A percentile compares a stretch with the other conserved stretches of the same genome.
phyloP scores from a whole-genome alignment of 2,329 filamentous ascomycete genomes.

The Phialophora verrucosa region DNA sequence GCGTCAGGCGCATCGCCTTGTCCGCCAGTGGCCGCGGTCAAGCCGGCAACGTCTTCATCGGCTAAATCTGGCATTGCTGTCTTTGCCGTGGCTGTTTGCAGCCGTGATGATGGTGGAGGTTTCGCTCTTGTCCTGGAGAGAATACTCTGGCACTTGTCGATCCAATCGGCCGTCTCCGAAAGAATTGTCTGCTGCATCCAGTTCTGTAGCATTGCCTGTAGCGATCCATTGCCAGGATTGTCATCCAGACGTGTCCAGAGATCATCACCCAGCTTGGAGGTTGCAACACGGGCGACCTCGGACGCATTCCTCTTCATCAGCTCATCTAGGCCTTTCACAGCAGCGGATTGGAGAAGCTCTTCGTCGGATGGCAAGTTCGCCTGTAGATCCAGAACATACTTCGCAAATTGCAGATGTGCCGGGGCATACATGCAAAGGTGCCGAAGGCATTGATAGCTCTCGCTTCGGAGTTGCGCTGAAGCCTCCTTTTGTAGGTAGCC shows the following conservation, averaged over 20 bases:
- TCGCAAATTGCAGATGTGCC: constrained; percentile 79
- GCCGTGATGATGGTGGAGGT: constrained; percentile 51
- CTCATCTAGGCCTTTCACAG: constrained; percentile 87
- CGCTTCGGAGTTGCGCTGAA: constrained; percentile 71
- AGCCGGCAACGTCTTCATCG: constrained; percentile 96
- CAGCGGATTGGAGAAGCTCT: constrained; percentile 74
- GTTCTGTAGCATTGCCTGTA: constrained; percentile 86
- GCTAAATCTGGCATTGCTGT: constrained; percentile 74
- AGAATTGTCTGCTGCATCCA: constrained; percentile 93
- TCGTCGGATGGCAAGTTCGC: constrained; percentile 74
- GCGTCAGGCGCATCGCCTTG: constrained; percentile 61
- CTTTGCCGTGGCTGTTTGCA: constrained; percentile 42
- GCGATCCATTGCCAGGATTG: constrained; percentile 73
- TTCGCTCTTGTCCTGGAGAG: constrained; percentile 84
- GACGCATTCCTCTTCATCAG: constrained; percentile 91
- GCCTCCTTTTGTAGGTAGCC: constrained; percentile 80
- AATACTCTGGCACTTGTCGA: constrained; percentile 84
- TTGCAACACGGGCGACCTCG: constrained; percentile 77
- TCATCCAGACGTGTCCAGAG: constrained; percentile 89
- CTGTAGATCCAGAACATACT: constrained; percentile 84
- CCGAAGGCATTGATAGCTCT: constrained; percentile 82
- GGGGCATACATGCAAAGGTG: constrained; percentile 92
- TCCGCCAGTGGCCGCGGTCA: constrained; percentile 73
- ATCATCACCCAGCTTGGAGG: constrained; percentile 82
- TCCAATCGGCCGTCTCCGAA: constrained; percentile 79